phyloP scores from a whole-genome alignment of 352 stramenopile genomes.

The Phytophthora megakarya region DNA sequence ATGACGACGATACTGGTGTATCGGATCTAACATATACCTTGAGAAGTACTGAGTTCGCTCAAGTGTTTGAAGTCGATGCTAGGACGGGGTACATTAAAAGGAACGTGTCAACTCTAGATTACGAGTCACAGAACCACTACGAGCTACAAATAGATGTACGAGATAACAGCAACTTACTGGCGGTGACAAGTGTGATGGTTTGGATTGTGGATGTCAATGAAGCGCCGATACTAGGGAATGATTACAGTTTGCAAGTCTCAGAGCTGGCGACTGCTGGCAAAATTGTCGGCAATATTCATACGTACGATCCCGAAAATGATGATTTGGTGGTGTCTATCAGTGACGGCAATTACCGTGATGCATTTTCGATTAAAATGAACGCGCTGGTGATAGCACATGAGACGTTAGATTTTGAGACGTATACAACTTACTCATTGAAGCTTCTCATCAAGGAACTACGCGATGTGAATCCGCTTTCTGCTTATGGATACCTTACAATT shows the following conservation, averaged over 20 bases:
- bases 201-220: conserved; percentile 46
- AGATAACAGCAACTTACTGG: conserved; percentile 23
- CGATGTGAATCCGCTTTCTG: conserved; percentile 13
- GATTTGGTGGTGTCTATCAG: conserved; percentile 18
- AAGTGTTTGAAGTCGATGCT: conserved; percentile 27
- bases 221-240: conserved; percentile 21
- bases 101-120: conserved; percentile 27
- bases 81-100: conserved; percentile 33
- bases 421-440: conserved; percentile 19
- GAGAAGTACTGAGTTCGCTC: conserved; percentile 4
- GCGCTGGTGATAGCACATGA: conserved; percentile 9
- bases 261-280: conserved; percentile 23
- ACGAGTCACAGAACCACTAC: conserved; percentile 39
- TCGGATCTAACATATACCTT: conserved; percentile 19
- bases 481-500: conserved; percentile 14
- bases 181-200: conserved; percentile 15
- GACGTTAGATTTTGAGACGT: conserved; percentile 29
- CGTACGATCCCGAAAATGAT: conserved; percentile 28
- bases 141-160: conserved; percentile 28
- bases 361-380: conserved; percentile 23
- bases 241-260: conserved; percentile 20
- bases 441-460: conserved; percentile 19
- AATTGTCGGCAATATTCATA: conserved; percentile 17
- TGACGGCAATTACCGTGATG: conserved; percentile 18
- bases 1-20: conserved; percentile 32